phyloP scores from a whole-genome alignment of 176 grass and related monocot genomes.

The Hordeum vulgare region DNA sequence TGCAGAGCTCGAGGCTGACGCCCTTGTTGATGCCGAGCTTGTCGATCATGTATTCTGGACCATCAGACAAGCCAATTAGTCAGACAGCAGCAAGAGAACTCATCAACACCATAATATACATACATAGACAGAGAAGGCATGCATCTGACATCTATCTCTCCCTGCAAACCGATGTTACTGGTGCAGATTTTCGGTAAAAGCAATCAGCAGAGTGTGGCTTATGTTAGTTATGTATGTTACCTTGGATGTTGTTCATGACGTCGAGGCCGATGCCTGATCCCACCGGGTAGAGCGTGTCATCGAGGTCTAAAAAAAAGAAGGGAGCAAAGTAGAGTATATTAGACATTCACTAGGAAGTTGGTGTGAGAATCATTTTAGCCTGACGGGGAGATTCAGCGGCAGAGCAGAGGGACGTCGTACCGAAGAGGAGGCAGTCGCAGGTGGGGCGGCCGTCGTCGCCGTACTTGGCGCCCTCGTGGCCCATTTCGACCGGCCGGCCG shows the following conservation, averaged over 20 bases:
- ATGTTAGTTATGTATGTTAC: slow-evolving; percentile 11
- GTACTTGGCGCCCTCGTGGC: slow-evolving; percentile 29
- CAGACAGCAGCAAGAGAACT: background rate
- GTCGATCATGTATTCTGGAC: slow-evolving; percentile 71
- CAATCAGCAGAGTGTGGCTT: background rate
- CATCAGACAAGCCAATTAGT: background rate
- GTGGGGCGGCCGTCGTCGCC: slow-evolving; percentile 34
- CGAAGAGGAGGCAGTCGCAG: slow-evolving; percentile 80
- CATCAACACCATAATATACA: background rate
- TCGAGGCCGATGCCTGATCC: slow-evolving; percentile 59
- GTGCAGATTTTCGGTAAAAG: background rate
- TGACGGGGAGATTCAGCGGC: background rate
- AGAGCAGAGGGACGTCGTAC: slow-evolving; percentile 13
- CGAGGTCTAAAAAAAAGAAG: slow-evolving; percentile 42
- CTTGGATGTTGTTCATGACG: slow-evolving; percentile 73
- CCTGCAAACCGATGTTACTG: background rate
- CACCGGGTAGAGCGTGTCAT: slow-evolving; percentile 84
- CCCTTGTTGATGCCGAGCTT: slow-evolving; percentile 60
- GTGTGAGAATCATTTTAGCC: background rate
- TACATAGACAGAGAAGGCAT: background rate
- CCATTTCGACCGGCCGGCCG: slow-evolving; percentile 36
- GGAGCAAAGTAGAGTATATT: background rate
- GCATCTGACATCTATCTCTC: background rate
- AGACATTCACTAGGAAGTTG: too few relatives aligned
- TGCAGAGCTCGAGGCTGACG: slow-evolving; percentile 54